Evolutionary conservation across 768 basidiomycete species (phyloP).

Genomic region (Kwoniella sp.): DNA sequence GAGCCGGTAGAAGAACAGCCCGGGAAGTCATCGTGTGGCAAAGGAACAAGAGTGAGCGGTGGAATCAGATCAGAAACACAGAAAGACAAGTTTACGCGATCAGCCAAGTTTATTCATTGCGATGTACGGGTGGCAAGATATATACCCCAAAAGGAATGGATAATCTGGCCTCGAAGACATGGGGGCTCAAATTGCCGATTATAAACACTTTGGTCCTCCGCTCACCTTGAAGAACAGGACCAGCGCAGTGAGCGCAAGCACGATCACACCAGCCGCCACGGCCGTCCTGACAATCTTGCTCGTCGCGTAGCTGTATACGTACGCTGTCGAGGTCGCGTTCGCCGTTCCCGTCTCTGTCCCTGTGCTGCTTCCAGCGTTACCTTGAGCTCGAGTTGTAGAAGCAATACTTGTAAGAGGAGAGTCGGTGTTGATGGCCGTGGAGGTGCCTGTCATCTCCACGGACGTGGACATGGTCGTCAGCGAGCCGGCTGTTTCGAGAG

Average conservation of each 20-base stretch:
- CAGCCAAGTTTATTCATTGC: no score
- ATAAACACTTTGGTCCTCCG: not conserved
- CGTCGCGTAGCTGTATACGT: conserved; percentile 34
- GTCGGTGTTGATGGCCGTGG: not conserved
- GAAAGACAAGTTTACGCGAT: no score
- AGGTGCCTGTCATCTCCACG: not conserved
- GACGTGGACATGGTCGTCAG: conserved; percentile 11
- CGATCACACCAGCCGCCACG: conserved; percentile 47
- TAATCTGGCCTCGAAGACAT: no score
- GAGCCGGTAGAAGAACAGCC: not conserved
- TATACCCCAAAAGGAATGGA: not conserved
- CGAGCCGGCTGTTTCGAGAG: conserved; percentile 17
- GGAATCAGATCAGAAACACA: no score
- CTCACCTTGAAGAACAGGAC: conserved; percentile 47
- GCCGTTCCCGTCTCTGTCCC: not conserved
- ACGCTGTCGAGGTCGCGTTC: conserved; percentile 14
- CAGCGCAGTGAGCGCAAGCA: conserved; percentile 37
- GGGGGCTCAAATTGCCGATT: no score
- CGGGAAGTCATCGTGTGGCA: no score
- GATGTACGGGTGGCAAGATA: not conserved
- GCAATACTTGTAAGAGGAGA: not conserved
- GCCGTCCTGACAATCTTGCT: conserved; percentile 47
- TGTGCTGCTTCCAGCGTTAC: no score
- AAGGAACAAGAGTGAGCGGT: no score
- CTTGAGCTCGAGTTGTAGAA: not conserved